A percentile compares a stretch with the other conserved stretches of the same genome.
These are phyloP conservation scores for Sporothrix brunneoviolacea DNA, from an alignment of 2,329 filamentous ascomycete species.

Conservation along the genomic window DNA sequence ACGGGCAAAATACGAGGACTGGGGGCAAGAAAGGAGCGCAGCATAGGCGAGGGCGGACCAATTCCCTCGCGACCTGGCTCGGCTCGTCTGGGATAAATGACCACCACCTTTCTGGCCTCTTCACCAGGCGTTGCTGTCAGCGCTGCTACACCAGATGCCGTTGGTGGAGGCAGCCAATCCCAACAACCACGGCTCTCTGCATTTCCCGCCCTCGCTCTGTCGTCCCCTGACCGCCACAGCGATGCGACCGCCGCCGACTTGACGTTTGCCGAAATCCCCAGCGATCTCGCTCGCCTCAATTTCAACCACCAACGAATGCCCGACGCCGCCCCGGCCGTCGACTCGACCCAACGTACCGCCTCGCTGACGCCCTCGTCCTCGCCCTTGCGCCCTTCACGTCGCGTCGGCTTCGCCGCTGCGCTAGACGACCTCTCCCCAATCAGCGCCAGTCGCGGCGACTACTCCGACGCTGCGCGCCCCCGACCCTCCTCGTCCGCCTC, in stretches of 20 bases:
- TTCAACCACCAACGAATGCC: slow-evolving; percentile 13
- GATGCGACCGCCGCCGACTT: slow-evolving; percentile 21
- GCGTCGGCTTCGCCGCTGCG: slow-evolving; percentile 14
- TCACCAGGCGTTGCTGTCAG: not conserved
- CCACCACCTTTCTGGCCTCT: slow-evolving; percentile 6
- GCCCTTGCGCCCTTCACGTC: slow-evolving; percentile 12
- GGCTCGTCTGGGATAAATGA: slow-evolving; percentile 15
- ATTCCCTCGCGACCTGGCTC: slow-evolving; percentile 6
- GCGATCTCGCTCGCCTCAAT: slow-evolving; percentile 33
- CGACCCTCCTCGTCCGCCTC: slow-evolving; percentile 21
- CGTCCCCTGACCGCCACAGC: not conserved
- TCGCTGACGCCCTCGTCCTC: slow-evolving; percentile 13
- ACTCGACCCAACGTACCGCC: too few species aligned
- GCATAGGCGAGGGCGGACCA: slow-evolving; percentile 7
- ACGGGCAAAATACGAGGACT: slow-evolving; percentile 4
- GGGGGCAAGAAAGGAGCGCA: too few species aligned
- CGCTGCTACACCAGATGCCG: not conserved
- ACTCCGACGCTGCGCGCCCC: not conserved
- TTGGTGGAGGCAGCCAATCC: slow-evolving; percentile 13
- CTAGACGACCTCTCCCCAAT: not conserved
- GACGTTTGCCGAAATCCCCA: slow-evolving; percentile 36
- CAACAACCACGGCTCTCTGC: slow-evolving; percentile 5
- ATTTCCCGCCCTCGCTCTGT: slow-evolving; percentile 8
- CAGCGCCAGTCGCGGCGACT: not conserved
- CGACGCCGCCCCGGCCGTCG: slow-evolving; percentile 14